Evolutionary conservation across 139 green algal species (phyloP).

Genomic region (Raphidocelis subcapitata): DNA sequence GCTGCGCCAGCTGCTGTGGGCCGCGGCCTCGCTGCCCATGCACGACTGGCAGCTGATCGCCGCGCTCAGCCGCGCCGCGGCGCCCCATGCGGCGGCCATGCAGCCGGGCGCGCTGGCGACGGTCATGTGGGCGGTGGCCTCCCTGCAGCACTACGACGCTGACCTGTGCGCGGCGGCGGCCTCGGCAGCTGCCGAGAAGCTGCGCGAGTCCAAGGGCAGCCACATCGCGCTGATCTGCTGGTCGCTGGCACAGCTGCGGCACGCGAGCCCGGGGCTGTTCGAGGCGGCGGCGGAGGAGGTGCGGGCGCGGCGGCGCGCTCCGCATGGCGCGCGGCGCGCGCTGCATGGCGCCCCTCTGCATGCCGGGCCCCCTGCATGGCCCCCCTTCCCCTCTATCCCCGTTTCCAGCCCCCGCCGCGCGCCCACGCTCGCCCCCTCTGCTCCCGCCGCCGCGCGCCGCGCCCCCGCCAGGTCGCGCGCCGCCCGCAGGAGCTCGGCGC

Average conservation of each 20-base stretch:
- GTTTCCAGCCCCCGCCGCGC: not conserved
- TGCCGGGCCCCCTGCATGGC: not conserved
- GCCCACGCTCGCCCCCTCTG: not conserved
- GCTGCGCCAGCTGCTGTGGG: no score
- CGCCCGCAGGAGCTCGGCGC: not conserved
- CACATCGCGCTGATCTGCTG: constrained; percentile 15
- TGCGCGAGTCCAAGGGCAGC: not conserved
- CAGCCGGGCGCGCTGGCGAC: no score
- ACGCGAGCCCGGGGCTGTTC: constrained; percentile 6
- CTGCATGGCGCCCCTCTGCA: not conserved
- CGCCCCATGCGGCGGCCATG: no score
- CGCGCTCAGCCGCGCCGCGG: no score
- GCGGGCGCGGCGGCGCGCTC: not conserved
- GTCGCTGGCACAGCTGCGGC: constrained; percentile 2
- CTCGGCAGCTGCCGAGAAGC: not conserved
- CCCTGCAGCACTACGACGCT: constrained; percentile 22
- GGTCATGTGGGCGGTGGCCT: no score
- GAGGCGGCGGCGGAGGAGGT: constrained; percentile 14
- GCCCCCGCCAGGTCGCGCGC: not conserved
- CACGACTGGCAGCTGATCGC: no score
- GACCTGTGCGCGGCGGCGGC: constrained; percentile 4
- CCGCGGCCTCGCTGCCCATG: no score
- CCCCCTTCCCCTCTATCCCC: not conserved
- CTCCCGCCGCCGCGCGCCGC: no score
- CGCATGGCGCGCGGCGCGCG: not conserved